Conservation (phyloP, 2,329 filamentous ascomycete species). For the Dryadomyces quercivorus region DNA sequence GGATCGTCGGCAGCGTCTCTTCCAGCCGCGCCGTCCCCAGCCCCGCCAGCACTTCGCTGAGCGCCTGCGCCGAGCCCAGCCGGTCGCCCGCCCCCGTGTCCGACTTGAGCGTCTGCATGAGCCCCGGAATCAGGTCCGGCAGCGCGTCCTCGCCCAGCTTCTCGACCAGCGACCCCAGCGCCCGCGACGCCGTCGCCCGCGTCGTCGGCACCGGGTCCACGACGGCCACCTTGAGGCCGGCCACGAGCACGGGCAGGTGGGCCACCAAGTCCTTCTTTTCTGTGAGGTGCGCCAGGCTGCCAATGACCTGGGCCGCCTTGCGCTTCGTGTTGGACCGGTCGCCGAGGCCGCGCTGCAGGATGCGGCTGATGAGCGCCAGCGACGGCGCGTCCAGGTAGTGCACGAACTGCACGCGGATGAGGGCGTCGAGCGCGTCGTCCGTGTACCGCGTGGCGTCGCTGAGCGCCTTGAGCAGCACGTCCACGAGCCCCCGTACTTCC, state of each 20-base stretch:
- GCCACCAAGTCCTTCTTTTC: conserved; percentile 88
- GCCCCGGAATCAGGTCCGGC: conserved; percentile 90
- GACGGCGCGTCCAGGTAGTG: conserved; percentile 98
- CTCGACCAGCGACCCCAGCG: conserved; percentile 90
- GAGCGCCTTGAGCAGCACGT: conserved; percentile 85
- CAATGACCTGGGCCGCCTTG: conserved; percentile 95
- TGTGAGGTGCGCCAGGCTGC: conserved; percentile 90
- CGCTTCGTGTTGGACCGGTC: conserved; percentile 92
- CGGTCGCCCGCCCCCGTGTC: conserved; percentile 94
- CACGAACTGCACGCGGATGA: conserved; percentile 97
- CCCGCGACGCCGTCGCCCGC: conserved; percentile 88
- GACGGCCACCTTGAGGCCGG: conserved; percentile 75
- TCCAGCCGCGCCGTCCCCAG: conserved; percentile 85
- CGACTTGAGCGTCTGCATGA: conserved; percentile 96
- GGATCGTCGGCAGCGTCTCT: conserved; percentile 88
- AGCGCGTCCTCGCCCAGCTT: conserved; percentile 95
- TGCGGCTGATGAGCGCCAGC: conserved; percentile 84
- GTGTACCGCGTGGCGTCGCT: conserved; percentile 97
- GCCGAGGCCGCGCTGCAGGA: conserved; percentile 80
- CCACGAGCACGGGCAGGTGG: conserved; percentile 84
- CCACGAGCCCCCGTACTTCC: conserved; percentile 86
- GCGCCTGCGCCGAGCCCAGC: conserved; percentile 88
- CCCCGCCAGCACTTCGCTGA: conserved; percentile 91
- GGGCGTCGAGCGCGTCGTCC: conserved; percentile 79
- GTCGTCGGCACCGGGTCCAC: conserved; percentile 96